phyloP scores from a whole-genome alignment of 306 rosid species.

The Rosa rugosa region DNA sequence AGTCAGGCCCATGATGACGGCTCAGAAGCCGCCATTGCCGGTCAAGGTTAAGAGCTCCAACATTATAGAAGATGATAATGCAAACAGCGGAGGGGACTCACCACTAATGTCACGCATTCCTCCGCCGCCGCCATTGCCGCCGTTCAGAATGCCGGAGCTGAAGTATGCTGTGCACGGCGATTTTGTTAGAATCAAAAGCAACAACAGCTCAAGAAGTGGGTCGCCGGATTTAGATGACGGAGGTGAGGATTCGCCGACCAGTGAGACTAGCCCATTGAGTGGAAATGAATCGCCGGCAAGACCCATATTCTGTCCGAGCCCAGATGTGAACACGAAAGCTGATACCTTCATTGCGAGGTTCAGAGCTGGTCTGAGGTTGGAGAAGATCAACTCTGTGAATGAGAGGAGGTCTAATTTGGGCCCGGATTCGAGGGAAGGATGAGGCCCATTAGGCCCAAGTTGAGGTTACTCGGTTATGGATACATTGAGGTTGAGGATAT shows the following conservation, averaged over 20 bases:
- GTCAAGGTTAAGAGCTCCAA: conserved; percentile 28
- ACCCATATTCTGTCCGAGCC: conserved; percentile 57
- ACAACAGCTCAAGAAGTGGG: conserved; percentile 50
- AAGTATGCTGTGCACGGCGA: conserved; percentile 63
- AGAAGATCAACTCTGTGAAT: conserved; percentile 71
- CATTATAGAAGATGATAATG: conserved; percentile 27
- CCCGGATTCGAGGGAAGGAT: conserved; percentile 20
- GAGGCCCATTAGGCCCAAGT: conserved; percentile 23
- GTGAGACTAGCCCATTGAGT: conserved; percentile 13
- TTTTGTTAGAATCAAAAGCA: conserved; percentile 66
- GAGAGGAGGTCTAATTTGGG: conserved; percentile 57
- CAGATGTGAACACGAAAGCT: conserved; percentile 82
- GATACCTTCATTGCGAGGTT: conserved; percentile 67
- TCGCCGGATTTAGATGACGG: conserved; percentile 60
- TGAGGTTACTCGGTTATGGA: not conserved
- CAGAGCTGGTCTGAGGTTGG: conserved; percentile 68
- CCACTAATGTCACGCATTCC: conserved; percentile 55
- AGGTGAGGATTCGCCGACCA: conserved; percentile 38
- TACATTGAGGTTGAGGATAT: not conserved
- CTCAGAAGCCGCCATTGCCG: conserved; percentile 26
- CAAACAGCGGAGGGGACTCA: conserved; percentile 47
- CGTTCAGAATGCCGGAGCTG: conserved; percentile 54
- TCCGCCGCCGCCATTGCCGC: conserved; percentile 66
- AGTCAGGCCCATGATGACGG: conserved; percentile 27
- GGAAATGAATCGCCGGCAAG: conserved; percentile 30